phyloP scores from a whole-genome alignment of 1,284 basidiomycete genomes.

The Trametes polyzona region DNA sequence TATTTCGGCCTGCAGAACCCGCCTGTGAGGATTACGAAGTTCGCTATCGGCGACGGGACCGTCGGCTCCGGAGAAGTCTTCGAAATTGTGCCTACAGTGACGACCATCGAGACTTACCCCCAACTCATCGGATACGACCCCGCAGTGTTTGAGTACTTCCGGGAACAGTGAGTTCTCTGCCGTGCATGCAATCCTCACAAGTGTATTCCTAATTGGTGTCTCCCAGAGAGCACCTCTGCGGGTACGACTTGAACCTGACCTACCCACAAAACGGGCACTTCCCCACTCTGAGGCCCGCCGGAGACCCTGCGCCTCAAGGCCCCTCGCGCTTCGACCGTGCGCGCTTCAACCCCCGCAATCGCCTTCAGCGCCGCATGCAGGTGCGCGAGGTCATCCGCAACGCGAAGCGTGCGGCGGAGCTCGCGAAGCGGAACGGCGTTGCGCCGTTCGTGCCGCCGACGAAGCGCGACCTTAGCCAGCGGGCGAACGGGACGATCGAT shows the following conservation, averaged over 20 bases:
- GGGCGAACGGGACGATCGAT: conserved; percentile 38
- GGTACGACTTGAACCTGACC: conserved; percentile 67
- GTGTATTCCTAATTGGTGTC: conserved; percentile 28
- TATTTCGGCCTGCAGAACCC: conserved; percentile 64
- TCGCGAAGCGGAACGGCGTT: not conserved
- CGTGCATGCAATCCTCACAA: not conserved
- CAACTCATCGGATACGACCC: conserved; percentile 73
- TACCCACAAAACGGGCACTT: conserved; percentile 67
- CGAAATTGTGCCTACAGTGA: conserved; percentile 55
- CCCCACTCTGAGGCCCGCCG: conserved; percentile 41
- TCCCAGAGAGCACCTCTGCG: conserved; percentile 60
- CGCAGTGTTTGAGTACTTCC: conserved; percentile 68
- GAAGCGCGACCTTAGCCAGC: conserved; percentile 32
- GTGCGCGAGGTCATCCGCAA: conserved; percentile 2
- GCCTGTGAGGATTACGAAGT: conserved; percentile 69
- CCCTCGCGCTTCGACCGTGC: no score
- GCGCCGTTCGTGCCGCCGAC: not conserved
- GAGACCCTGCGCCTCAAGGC: no score
- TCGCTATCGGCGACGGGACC: conserved; percentile 72
- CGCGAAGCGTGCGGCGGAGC: conserved; percentile 9
- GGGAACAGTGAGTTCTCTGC: conserved; percentile 56
- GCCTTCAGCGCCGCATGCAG: not conserved
- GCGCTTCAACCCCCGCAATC: not conserved
- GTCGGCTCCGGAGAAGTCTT: conserved; percentile 53
- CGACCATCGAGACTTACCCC: conserved; percentile 68